Evolutionary conservation across 345 rosid genomes (phyloP).

Genomic region (Eucalyptus decipiens): DNA sequence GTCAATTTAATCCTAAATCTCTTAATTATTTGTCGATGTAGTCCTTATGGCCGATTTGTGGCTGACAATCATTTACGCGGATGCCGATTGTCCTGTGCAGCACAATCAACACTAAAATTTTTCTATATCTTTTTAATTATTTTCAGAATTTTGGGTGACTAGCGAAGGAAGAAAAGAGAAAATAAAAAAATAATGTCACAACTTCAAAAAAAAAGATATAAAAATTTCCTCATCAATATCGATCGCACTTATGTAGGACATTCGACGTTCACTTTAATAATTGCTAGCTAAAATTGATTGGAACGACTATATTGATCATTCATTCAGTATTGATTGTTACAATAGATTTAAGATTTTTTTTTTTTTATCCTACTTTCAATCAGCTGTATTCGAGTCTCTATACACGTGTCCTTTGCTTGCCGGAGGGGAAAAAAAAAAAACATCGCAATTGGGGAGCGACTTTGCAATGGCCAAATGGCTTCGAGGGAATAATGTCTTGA

Average conservation of each 20-base stretch:
- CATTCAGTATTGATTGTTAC: no score
- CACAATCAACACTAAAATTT: fast-evolving
- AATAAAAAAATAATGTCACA: neutral
- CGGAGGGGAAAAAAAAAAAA: fast-evolving
- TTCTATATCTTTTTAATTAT: neutral
- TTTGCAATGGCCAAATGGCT: neutral
- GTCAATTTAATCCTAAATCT: fast-evolving
- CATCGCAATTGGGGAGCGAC: neutral
- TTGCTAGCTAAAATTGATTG: neutral
- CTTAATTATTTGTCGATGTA: neutral
- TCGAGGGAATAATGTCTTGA: neutral
- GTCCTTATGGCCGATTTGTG: neutral
- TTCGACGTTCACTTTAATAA: neutral
- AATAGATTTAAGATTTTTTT: neutral
- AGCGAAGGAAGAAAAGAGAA: neutral
- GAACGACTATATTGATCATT: fast-evolving
- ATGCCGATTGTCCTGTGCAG: fast-evolving
- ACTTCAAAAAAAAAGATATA: fast-evolving
- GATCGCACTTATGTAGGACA: fast-evolving
- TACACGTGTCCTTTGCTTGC: neutral
- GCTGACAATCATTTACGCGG: fast-evolving
- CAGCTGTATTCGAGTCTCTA: neutral
- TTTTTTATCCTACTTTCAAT: neutral
- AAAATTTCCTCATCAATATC: fast-evolving
- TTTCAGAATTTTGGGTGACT: neutral